Percentiles rank a stretch among this genome's conserved stretches.
Conservation (phyloP, 257 asterid genomes). For the Nyctanthes arbortristis region DNA sequence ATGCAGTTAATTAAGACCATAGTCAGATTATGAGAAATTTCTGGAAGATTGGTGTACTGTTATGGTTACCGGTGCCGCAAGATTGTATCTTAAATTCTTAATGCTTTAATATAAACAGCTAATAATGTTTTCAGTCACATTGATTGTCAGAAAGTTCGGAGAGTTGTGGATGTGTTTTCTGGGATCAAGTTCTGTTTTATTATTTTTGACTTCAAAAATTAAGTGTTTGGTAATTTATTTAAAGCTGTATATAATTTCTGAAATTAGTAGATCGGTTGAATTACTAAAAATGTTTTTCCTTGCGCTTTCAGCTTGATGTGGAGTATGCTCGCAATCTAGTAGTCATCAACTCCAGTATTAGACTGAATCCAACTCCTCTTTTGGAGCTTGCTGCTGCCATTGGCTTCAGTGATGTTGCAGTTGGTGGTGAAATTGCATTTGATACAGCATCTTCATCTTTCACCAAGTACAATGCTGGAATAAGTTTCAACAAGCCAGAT, state of each 20-base stretch:
- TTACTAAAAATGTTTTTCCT: constrained; percentile 3
- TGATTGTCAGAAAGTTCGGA: background rate
- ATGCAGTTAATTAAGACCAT: background rate
- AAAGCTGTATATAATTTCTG: background rate
- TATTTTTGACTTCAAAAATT: background rate
- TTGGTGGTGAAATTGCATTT: constrained; percentile 80
- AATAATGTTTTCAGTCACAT: background rate
- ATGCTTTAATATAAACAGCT: background rate
- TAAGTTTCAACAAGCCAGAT: constrained; percentile 74
- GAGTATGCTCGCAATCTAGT: constrained; percentile 67
- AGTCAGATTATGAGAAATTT: background rate
- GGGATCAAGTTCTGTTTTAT: background rate
- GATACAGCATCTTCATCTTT: constrained; percentile 75
- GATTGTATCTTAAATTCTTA: background rate
- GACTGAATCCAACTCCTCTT: constrained; percentile 73
- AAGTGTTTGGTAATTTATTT: background rate
- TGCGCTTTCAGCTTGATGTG: constrained; percentile 70
- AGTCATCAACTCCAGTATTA: constrained; percentile 76
- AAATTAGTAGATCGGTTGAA: background rate
- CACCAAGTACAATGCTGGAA: constrained; percentile 75
- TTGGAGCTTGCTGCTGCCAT: constrained; percentile 75
- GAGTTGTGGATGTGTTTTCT: background rate
- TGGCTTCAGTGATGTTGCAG: constrained; percentile 60
- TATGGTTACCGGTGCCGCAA: background rate
- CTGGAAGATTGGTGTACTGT: background rate